Base-by-base conservation (phyloP, 345 rosid species). In the Aquilaria sinensis region DNA sequence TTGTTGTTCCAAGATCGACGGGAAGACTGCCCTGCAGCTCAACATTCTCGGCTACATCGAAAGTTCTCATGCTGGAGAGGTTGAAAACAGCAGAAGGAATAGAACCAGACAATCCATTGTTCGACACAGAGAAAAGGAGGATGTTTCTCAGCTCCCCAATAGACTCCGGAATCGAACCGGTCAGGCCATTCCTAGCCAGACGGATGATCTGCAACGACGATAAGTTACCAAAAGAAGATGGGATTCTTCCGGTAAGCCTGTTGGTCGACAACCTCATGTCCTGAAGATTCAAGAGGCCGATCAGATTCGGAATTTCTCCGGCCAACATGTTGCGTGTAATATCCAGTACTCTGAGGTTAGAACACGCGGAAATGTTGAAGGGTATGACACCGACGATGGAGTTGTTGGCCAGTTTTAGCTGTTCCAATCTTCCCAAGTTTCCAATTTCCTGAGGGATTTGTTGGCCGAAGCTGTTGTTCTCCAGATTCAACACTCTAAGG, bases 11-110 rank as follows among this genome's bases (percentile, higher is more conserved):
- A 33, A 65, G 58, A 5, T 65, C 66, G 5, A 12, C 14, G 5
- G 51, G 53, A 23, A 71, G 62, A 16, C 14, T 47, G 11, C 74
- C 74, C 0, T 13, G 55, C 1, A 71, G 63, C n/a, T 13, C 33
- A 37, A 37, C 43, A 37, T 56, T 13, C 7, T 0, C 31, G 23
- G 7, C 43, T 55, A 60, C 15, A 15, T 2, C 37, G 10, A 71
- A 14, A n/a, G 10, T 10, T 12, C 54, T 43, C 41, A 65, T 53
- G 3, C 61, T 65, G n/a, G 74, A 59, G 47, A 57, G 56, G 56
- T 65, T 71, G 66, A 64, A 71, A 6, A 71, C 33, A 4, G 70
- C 55, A 6, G 34, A 45, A 48, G 76, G 71, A 43, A 72, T 63
- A 11, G 62, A 16, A 58, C 72, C 69, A 7, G 60, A 55, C 8